Base-by-base conservation (phyloP, 768 basidiomycete genomes). In the Daedaleopsis sinensis region DNA sequence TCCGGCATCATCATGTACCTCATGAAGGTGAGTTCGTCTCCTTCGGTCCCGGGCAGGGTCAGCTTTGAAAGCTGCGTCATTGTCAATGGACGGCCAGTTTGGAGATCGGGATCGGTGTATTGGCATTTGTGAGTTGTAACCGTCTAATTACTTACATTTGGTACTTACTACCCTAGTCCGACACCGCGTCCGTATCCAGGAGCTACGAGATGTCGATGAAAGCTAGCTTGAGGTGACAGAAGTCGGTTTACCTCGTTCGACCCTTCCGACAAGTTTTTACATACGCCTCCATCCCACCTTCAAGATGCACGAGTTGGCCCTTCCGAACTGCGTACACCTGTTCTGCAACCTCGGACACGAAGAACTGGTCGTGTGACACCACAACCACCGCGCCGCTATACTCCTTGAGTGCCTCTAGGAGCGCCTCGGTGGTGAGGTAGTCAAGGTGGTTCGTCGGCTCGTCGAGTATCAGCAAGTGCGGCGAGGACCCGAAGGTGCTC, bases 351-450 rank as follows among this genome's bases (percentile, higher is more conserved):
- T 98, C 88, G 27, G 84, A 87, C 75, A 98, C 93, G 82, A 98
- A 98, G 81, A 98, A 96, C 73, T 94, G 93, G 19, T 96, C 98
- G 79, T 99, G 96, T 50, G 91, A 94, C 9, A 95, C 96, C 79
- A 95, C 89, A 69, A 97, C 92, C 62, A 98, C 86, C 72, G 98
- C 98, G 72, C 98, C 96, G 77, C 96, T 96, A 78, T 98, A 99
- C 36, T 93, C 96, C 36, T 93, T 91, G 42, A 98, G 82, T 76
- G 96, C 97, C 74, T 98, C 96, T 44, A 99, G 81, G 95, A 97
- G 98, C 57, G 98, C 96, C 63, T 98, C 96, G 27, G 96, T 96
- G 58, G 95, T 96, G 58, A 98, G 80, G 60, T 98, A 81, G 81
- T 98, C 96, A 73, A 97, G 82, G 76, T 96, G 95, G 72, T 93